Conservation (phyloP, 2,329 filamentous ascomycete genomes). For the Xylaria sp. region DNA sequence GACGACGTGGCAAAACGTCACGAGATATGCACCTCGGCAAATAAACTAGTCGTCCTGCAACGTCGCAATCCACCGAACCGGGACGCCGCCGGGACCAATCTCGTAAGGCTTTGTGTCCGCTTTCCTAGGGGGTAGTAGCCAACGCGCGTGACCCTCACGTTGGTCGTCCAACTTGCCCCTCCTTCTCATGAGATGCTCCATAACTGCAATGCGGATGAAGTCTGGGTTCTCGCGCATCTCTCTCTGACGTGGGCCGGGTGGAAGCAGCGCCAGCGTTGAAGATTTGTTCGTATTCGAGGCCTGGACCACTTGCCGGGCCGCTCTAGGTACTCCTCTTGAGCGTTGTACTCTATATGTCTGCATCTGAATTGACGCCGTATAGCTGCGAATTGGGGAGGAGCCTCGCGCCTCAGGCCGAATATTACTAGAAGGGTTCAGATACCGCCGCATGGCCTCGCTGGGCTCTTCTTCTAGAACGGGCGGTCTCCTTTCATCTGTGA, state of each 20-base stretch:
- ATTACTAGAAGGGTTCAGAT: conserved; percentile 71
- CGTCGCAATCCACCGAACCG: conserved; percentile 65
- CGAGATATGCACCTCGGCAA: conserved; percentile 6
- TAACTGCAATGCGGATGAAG: conserved; percentile 75
- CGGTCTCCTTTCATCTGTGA: conserved; percentile 73
- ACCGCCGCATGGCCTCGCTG: conserved; percentile 72
- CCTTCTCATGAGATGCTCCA: conserved; percentile 78
- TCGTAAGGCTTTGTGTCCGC: conserved; percentile 63
- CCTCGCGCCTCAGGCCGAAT: conserved; percentile 56
- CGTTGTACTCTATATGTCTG: conserved; percentile 73
- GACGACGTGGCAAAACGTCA: conserved; percentile 6
- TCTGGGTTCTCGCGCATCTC: conserved; percentile 77
- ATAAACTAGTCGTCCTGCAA: conserved; percentile 38
- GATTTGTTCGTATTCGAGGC: conserved; percentile 44
- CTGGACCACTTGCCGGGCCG: conserved; percentile 43
- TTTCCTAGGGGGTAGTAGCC: conserved; percentile 74
- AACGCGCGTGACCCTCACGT: conserved; percentile 73
- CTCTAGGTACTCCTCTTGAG: conserved; percentile 52
- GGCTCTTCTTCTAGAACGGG: conserved; percentile 71
- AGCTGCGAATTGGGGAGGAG: conserved; percentile 53
- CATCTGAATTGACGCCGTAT: conserved; percentile 76
- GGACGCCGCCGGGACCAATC: conserved; percentile 67
- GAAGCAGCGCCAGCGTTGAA: conserved; percentile 50
- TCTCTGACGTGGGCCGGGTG: conserved; percentile 66
- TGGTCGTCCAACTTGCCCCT: conserved; percentile 73